phyloP scores from a whole-genome alignment of 2,329 filamentous ascomycete species.

The Endocalyx cinctus region DNA sequence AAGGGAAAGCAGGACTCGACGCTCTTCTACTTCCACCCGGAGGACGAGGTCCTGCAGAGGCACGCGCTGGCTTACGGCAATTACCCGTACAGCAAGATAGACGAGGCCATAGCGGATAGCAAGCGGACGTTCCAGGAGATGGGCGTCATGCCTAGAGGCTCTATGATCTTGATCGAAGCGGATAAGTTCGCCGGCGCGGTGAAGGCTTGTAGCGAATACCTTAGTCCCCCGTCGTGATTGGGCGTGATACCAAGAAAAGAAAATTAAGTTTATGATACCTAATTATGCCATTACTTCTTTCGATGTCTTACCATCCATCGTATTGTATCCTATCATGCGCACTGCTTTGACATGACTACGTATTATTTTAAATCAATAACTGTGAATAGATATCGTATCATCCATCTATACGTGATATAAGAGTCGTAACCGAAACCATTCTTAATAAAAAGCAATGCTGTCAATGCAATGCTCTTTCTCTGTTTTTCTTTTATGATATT shows the following conservation, averaged over 20 bases:
- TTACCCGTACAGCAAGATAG: constrained; percentile 76
- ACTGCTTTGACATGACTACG: too few species aligned
- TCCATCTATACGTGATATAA: constrained; percentile 3
- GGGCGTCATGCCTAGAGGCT: constrained; percentile 79
- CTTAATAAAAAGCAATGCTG: constrained; percentile 1
- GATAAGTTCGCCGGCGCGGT: constrained; percentile 71
- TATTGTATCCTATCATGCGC: too few species aligned
- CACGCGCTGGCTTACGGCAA: constrained; percentile 66
- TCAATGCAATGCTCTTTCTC: too few species aligned
- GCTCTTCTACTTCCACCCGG: constrained; percentile 88
- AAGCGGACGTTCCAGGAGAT: constrained; percentile 93
- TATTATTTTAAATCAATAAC: too few species aligned
- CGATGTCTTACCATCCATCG: too few species aligned
- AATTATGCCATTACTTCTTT: too few species aligned
- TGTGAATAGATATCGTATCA: too few species aligned
- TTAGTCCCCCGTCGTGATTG: constrained; percentile 46
- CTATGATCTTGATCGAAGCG: constrained; percentile 82
- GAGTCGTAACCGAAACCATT: background rate
- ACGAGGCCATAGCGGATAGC: constrained; percentile 79
- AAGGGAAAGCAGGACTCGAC: constrained; percentile 60
- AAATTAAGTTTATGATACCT: background rate
- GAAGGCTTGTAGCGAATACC: constrained; percentile 69
- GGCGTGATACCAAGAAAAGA: constrained; percentile 14
- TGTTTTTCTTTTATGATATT: too few species aligned
- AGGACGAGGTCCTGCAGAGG: constrained; percentile 84